Conservation (phyloP, 192 early-diverging fungal genomes). For the Pilobolus umbonatus region DNA sequence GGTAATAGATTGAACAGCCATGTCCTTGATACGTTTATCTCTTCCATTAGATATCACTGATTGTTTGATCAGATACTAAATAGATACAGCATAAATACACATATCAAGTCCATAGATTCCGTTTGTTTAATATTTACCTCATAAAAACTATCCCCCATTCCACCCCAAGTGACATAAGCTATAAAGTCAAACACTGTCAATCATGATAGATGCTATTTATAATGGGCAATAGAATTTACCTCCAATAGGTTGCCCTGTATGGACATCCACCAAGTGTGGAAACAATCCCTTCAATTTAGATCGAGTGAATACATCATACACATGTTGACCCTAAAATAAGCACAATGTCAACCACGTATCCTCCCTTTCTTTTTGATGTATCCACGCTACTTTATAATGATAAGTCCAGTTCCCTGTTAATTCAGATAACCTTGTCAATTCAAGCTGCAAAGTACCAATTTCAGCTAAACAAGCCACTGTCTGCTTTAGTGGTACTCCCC, state of each 20-base stretch:
- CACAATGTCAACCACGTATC: background rate
- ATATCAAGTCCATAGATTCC: background rate
- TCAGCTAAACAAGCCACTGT: conserved; percentile 52
- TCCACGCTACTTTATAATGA: conserved; percentile 43
- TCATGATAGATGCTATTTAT: background rate
- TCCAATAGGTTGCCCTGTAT: conserved; percentile 16
- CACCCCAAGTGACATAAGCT: conserved; percentile 41
- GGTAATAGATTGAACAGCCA: conserved; percentile 27
- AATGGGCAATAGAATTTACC: conserved; percentile 11
- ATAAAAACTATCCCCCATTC: conserved; percentile 54
- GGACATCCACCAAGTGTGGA: conserved; percentile 49
- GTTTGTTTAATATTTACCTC: conserved; percentile 36
- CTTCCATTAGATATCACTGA: conserved; percentile 52
- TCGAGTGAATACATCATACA: conserved; percentile 48
- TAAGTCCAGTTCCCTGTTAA: conserved; percentile 71
- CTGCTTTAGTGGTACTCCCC: conserved; percentile 19
- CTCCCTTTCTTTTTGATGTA: background rate
- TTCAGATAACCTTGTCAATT: conserved; percentile 77
- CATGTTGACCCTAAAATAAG: conserved; percentile 44
- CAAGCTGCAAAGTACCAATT: conserved; percentile 75
- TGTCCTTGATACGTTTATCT: conserved; percentile 42
- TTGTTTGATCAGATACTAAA: background rate
- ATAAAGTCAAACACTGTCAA: too few relatives aligned
- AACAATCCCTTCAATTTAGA: conserved; percentile 50
- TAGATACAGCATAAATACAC: background rate